These are phyloP conservation scores for Ophiosphaerella korrae DNA, from an alignment of 2,329 filamentous ascomycete genomes.

Conservation along the genomic window DNA sequence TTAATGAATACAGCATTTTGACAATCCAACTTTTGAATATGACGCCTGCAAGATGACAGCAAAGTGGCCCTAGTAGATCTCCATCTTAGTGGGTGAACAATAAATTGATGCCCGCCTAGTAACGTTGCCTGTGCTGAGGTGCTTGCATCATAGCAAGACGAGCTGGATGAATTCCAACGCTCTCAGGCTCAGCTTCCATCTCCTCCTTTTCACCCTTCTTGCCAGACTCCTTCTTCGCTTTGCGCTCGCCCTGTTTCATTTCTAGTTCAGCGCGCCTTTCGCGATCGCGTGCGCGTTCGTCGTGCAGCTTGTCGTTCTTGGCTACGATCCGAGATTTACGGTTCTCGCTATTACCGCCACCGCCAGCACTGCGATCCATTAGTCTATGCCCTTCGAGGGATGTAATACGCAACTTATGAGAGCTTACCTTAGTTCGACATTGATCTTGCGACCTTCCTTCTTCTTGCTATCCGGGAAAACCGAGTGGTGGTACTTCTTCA, in stretches of 20 bases:
- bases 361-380: slow-evolving; percentile 68
- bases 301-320: slow-evolving; percentile 86
- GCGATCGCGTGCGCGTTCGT: slow-evolving; percentile 62
- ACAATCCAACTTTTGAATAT: neutral
- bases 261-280: slow-evolving; percentile 53
- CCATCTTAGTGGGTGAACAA: neutral
- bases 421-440: slow-evolving; percentile 84
- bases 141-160: slow-evolving; percentile 44
- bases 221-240: slow-evolving; percentile 47
- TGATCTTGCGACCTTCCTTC: slow-evolving; percentile 75
- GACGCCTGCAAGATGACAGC: neutral
- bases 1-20: neutral
- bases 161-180: slow-evolving; percentile 45
- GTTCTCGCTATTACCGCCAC: slow-evolving; percentile 76
- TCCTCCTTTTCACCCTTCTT: slow-evolving; percentile 16
- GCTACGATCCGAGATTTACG: slow-evolving; percentile 77
- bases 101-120: slow-evolving; percentile 7
- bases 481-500: slow-evolving; percentile 89
- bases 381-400: neutral
- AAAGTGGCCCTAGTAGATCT: neutral
- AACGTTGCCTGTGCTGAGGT: slow-evolving; percentile 28
- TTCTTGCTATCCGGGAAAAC: slow-evolving; percentile 66
- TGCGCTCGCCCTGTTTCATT: slow-evolving; percentile 45
- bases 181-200: slow-evolving; percentile 23
- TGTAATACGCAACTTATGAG: neutral